Conservation (phyloP, 2,329 filamentous ascomycete genomes). For the Fusarium annulatum region DNA sequence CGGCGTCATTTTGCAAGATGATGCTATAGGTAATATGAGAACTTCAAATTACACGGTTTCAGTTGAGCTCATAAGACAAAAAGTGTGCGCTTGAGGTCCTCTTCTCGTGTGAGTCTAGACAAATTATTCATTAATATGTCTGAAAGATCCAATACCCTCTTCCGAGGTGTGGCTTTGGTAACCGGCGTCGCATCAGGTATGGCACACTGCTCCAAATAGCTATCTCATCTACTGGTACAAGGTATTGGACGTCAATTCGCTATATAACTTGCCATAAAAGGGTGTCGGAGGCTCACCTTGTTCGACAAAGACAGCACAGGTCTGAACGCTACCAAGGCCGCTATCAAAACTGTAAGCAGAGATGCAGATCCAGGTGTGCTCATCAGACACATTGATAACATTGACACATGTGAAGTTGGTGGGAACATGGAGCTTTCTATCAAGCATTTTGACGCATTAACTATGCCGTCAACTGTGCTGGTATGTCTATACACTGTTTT, state of each 20-base stretch:
- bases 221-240: neutral
- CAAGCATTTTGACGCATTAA: conserved; percentile 54
- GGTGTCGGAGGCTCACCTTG: conserved; percentile 56
- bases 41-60: neutral
- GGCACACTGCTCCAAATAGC: neutral
- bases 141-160: conserved; percentile 30
- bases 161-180: conserved; percentile 47
- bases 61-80: neutral
- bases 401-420: conserved; percentile 49
- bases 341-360: neutral
- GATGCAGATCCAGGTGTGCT: conserved; percentile 30
- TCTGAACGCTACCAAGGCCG: conserved; percentile 47
- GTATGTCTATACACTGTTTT: conserved; percentile 28
- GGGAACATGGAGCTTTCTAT: conserved; percentile 49
- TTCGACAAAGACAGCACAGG: conserved; percentile 51
- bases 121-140: neutral
- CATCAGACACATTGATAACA: conserved; percentile 49
- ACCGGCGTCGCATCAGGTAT: conserved; percentile 49
- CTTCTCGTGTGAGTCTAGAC: neutral
- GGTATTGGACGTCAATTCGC: conserved; percentile 46
- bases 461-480: conserved; percentile 60
- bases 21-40: neutral
- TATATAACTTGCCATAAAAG: conserved; percentile 57
- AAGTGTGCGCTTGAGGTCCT: no score
- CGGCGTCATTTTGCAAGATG: conserved; percentile 22